phyloP scores from a whole-genome alignment of 2,329 filamentous ascomycete species.

The Alternaria metachromatica region DNA sequence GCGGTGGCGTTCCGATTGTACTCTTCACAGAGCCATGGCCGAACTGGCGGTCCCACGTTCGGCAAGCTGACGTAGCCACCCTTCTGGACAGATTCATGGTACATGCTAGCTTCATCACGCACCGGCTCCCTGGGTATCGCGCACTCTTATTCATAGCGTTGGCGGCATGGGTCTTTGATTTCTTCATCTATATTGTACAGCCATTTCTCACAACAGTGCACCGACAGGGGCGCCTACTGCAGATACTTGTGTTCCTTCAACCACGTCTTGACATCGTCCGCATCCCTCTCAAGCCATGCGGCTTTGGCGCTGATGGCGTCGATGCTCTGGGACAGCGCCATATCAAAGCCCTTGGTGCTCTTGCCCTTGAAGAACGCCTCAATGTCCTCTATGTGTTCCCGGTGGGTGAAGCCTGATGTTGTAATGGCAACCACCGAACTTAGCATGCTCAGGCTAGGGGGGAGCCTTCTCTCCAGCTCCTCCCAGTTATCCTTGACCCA shows the following conservation, averaged over 20 bases:
- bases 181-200: background rate
- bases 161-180: background rate
- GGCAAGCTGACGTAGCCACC: background rate
- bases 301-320: conserved; percentile 86
- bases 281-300: conserved; percentile 79
- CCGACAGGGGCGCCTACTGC: conserved; percentile 23
- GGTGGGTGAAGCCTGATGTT: conserved; percentile 78
- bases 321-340: conserved; percentile 85
- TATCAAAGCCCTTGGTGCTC: conserved; percentile 87
- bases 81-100: conserved; percentile 22
- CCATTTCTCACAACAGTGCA: background rate
- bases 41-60: background rate
- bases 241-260: conserved; percentile 70
- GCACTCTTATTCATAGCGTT: background rate
- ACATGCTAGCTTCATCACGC: conserved; percentile 1
- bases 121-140: background rate
- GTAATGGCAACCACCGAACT: conserved; percentile 83
- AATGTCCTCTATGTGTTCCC: conserved; percentile 76
- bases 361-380: conserved; percentile 81
- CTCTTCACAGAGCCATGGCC: background rate
- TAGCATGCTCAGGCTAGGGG: conserved; percentile 85
- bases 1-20: background rate
- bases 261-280: conserved; percentile 76
- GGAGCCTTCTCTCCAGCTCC: conserved; percentile 78
- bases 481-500: conserved; percentile 93